These are phyloP conservation scores for Typha latifolia DNA, from an alignment of 176 grass and related monocot genomes.

Conservation along the genomic window DNA sequence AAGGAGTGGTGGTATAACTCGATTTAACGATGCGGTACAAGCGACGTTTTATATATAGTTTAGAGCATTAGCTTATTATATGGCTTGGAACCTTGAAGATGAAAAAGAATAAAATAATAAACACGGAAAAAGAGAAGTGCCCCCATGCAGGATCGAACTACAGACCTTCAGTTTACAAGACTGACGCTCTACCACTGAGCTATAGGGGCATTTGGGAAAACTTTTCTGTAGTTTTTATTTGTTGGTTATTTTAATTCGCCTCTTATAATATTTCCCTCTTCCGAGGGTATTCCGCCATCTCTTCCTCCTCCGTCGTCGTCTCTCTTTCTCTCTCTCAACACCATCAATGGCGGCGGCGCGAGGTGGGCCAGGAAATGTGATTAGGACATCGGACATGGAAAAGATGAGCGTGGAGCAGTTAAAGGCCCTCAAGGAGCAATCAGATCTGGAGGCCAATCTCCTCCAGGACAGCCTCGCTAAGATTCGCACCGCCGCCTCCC, in stretches of 20 bases:
- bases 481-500: slow-evolving; percentile 65
- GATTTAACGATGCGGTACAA: no score
- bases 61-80: no score
- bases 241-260: no score
- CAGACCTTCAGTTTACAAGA: slow-evolving; percentile 95
- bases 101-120: no score
- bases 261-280: no score
- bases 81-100: no score
- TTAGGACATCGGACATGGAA: slow-evolving; percentile 40
- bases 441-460: slow-evolving; percentile 90
- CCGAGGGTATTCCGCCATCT: background rate
- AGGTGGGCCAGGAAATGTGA: slow-evolving; percentile 14
- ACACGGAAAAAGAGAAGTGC: slow-evolving; percentile 15
- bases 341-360: slow-evolving; percentile 31
- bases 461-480: slow-evolving; percentile 87
- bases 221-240: no score
- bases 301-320: slow-evolving; percentile 27
- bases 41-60: no score
- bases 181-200: slow-evolving; percentile 99
- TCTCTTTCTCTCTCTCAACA: slow-evolving; percentile 9
- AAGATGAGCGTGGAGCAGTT: slow-evolving; percentile 86
- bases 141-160: slow-evolving; percentile 98
- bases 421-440: slow-evolving; percentile 75
- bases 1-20: no score
- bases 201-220: slow-evolving; percentile 39